Evolutionary conservation across 805 yeast genomes (phyloP).

Genomic region (Myxozyma kluyveri): DNA sequence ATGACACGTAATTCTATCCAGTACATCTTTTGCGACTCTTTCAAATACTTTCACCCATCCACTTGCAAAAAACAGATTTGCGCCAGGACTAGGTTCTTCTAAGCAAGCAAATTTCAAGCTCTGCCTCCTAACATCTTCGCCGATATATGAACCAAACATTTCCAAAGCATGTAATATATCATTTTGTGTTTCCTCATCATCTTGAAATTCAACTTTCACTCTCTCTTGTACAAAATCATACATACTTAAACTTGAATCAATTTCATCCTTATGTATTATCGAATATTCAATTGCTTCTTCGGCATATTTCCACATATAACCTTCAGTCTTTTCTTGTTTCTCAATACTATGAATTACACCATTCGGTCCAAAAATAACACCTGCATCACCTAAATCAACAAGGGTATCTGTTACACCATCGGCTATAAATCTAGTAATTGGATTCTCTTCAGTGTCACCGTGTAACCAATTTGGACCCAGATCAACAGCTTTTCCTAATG

Average conservation of each 20-base stretch:
- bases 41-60: conserved; percentile 20
- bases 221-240: conserved; percentile 11
- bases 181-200: background rate
- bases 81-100: conserved; percentile 31
- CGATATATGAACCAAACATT: conserved; percentile 29
- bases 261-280: conserved; percentile 7
- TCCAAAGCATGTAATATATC: conserved; percentile 10
- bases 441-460: conserved; percentile 21
- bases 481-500: conserved; percentile 22
- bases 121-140: conserved; percentile 25
- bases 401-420: conserved; percentile 2
- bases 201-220: background rate
- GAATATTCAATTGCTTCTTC: conserved; percentile 32
- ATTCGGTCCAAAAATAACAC: conserved; percentile 12
- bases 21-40: conserved; percentile 5
- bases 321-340: conserved; percentile 9
- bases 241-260: conserved; percentile 15
- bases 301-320: conserved; percentile 25
- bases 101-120: conserved; percentile 27
- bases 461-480: conserved; percentile 34
- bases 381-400: conserved; percentile 18
- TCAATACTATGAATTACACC: conserved; percentile 10
- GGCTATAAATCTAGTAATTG: conserved; percentile 7
- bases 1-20: background rate
- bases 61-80: conserved; percentile 27